Evolutionary conservation across 2,329 filamentous ascomycete species (phyloP), one percentile per base, ranked within the genome.

Genomic region (Pseudocercospora macadamiae): DNA sequence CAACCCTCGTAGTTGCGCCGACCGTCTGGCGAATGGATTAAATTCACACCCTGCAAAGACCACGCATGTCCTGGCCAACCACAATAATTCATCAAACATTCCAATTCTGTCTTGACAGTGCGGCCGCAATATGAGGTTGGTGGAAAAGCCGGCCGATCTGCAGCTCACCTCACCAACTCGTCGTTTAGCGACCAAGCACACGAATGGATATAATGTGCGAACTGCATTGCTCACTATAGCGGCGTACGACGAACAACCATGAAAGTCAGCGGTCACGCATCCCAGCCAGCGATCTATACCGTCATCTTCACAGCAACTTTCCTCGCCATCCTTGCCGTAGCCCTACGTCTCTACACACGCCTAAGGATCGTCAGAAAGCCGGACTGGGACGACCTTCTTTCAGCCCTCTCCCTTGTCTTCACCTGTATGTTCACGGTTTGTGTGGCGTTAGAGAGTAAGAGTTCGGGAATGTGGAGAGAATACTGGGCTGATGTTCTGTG

Each of bases 341-440:
- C 48, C 8, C 7, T 57, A 25, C 16, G 55, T 9, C 28, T 57
- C 16, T 57, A 36, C 45, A 57, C 55, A 28, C 19, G 45, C 19
- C 18, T 48, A 9, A 48, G 45, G n/a, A 25, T 48, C 23, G 45
- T 48, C 4, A 48, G 26, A 8, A 48, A 48, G 3, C 45, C 45
- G 12, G 45, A 26, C 18, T 16, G 45, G 45, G 45, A 48, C 26
- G 45, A 48, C 25, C 45, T 48, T 10, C 45, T 48, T n/a, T 48
- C 45, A 9, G 45, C 45, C 1, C 25, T 16, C 3, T 19, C 45
- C 9, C 45, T 48, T 26, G 19, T 21, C 12, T 48, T 48, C 45
- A 48, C 45, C 10, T 48, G 19, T n/a, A 25, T 48, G 6, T 48
- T 48, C 28, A 48, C 45, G 23, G 12, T 48, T 10, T 48, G 45